Conservation (phyloP, 441 rosid genomes). For the Melastoma candidum region DNA sequence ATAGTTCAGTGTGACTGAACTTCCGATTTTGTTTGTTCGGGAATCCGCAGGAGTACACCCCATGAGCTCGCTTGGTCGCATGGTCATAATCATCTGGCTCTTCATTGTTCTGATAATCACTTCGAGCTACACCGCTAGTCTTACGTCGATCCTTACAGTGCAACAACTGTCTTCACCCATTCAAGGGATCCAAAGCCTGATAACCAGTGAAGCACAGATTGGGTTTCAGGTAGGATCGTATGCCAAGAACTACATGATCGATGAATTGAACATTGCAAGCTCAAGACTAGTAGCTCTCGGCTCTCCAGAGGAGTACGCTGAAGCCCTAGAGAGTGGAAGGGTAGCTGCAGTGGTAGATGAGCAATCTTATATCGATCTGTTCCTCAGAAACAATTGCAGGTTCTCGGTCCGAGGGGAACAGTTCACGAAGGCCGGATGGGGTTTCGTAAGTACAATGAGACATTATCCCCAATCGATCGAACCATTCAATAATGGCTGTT, state of each 20-base stretch:
- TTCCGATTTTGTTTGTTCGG: neutral
- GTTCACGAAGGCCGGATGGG: constrained; percentile 18
- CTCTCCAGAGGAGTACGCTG: constrained; percentile 15
- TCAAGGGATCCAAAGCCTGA: constrained; percentile 12
- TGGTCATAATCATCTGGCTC: constrained; percentile 17
- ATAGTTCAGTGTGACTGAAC: neutral
- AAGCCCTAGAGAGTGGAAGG: constrained; percentile 13
- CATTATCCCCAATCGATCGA: neutral
- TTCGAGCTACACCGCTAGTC: constrained; percentile 18
- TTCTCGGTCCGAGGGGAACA: constrained; percentile 13
- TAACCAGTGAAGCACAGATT: constrained; percentile 1
- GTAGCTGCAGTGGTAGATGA: constrained; percentile 20
- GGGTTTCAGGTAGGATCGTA: constrained; percentile 19
- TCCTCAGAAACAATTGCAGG: constrained; percentile 16
- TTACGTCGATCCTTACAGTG: constrained; percentile 17
- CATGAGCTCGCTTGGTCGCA: constrained; percentile 14
- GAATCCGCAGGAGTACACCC: constrained; percentile 16
- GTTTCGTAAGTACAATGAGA: constrained; percentile 13
- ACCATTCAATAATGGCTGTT: neutral
- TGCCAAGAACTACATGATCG: constrained; percentile 16
- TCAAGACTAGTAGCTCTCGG: constrained; percentile 16
- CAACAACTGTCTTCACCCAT: constrained; percentile 17
- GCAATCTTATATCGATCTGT: constrained; percentile 12
- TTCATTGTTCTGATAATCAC: constrained; percentile 13
- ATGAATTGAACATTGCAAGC: constrained; percentile 16